Evolutionary conservation across 2,329 filamentous ascomycete genomes (phyloP).

Genomic region (Harringtonia aguacate): DNA sequence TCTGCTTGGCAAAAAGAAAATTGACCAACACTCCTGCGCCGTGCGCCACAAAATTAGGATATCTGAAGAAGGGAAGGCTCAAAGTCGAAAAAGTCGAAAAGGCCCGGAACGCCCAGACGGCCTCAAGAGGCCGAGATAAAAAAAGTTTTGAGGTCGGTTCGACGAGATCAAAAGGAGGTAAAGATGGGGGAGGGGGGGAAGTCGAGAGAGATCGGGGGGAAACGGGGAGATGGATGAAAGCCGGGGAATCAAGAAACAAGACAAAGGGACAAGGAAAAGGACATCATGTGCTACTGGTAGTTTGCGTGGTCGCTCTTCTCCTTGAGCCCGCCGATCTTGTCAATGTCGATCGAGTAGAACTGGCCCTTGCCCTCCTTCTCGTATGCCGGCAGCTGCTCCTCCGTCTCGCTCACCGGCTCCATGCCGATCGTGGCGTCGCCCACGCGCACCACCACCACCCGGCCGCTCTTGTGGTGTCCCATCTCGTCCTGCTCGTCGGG

Average conservation of each 20-base stretch:
- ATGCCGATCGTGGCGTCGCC: slow-evolving; percentile 81
- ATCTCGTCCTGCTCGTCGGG: slow-evolving; percentile 85
- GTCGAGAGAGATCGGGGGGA: no score
- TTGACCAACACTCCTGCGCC: not conserved
- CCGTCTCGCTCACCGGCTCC: slow-evolving; percentile 74
- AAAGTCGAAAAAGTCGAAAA: not conserved
- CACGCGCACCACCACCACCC: slow-evolving; percentile 84
- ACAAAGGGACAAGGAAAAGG: no score
- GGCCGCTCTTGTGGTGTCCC: slow-evolving; percentile 71
- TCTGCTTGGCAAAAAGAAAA: no score
- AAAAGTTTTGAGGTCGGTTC: no score
- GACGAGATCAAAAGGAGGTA: no score
- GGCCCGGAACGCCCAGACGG: no score
- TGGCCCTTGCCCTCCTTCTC: slow-evolving; percentile 67
- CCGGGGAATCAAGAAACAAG: no score
- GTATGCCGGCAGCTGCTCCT: slow-evolving; percentile 76
- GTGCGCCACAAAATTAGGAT: not conserved
- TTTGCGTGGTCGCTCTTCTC: slow-evolving; percentile 57
- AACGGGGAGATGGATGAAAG: no score
- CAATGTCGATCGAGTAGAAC: slow-evolving; percentile 91
- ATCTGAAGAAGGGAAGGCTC: not conserved
- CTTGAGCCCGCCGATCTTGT: slow-evolving; percentile 86
- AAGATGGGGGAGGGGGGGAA: no score
- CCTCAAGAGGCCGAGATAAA: no score
- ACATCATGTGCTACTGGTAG: slow-evolving; percentile 15